These are phyloP conservation scores for Pouteria campechiana DNA, from an alignment of 179 eudicot genomes.

Conservation along the genomic window DNA sequence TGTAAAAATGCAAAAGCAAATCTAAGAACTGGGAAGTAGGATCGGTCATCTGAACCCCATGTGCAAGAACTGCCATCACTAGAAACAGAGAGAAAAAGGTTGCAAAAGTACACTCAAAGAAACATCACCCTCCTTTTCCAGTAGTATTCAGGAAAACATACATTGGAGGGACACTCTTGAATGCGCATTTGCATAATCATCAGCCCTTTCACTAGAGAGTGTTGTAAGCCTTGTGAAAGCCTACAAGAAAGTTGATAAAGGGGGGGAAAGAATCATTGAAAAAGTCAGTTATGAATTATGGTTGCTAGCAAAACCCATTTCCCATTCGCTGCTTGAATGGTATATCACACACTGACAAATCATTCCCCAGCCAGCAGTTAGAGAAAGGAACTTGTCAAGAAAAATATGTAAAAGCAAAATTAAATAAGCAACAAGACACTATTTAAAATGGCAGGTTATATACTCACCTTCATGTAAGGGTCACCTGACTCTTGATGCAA, in stretches of 20 bases:
- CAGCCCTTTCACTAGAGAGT: slow-evolving; percentile 9
- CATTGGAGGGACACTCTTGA: slow-evolving; percentile 10
- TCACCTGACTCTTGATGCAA: slow-evolving; percentile 16
- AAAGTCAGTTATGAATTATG: too few species aligned
- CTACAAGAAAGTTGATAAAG: slow-evolving; percentile 1
- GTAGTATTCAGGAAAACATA: too few species aligned
- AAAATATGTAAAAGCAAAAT: too few species aligned
- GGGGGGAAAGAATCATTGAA: too few species aligned
- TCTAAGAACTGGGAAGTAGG: too few species aligned
- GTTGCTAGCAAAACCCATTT: not conserved
- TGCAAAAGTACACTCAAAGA: not conserved
- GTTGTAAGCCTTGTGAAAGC: slow-evolving; percentile 11
- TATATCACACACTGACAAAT: not conserved
- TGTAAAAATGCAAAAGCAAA: too few species aligned
- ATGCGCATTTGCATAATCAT: slow-evolving; percentile 11
- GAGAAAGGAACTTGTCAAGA: too few species aligned
- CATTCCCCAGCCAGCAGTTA: not conserved
- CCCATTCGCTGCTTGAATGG: not conserved
- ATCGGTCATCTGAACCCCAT: too few species aligned
- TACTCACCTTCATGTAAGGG: slow-evolving; percentile 16
- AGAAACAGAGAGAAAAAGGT: not conserved
- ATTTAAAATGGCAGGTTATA: not conserved
- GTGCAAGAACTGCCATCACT: too few species aligned
- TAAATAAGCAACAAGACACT: too few species aligned
- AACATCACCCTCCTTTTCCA: too few species aligned